A percentile compares a stretch with the other conserved stretches of the same genome.
Evolutionary conservation across 2,329 filamentous ascomycete species (phyloP).

Genomic region (Penicillium paneum): DNA sequence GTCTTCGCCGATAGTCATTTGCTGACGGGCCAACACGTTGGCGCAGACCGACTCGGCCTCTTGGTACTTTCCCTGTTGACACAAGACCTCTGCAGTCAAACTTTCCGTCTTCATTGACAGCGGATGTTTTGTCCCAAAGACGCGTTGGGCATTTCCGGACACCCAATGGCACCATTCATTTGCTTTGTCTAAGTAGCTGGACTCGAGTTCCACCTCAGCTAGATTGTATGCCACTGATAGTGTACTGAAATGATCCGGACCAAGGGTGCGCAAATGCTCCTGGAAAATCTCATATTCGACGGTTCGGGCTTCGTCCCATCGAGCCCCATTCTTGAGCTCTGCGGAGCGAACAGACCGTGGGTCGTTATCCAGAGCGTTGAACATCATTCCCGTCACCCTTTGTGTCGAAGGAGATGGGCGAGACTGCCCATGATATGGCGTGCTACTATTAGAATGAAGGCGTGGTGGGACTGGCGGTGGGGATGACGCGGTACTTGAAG

Average conservation of each 20-base stretch:
- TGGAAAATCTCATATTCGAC: slow-evolving; percentile 32
- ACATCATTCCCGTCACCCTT: slow-evolving; percentile 21
- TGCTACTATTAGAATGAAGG: slow-evolving; percentile 29
- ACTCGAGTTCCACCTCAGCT: slow-evolving; percentile 28
- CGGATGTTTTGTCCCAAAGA: slow-evolving; percentile 26
- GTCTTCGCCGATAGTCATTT: slow-evolving; percentile 33
- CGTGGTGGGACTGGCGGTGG: slow-evolving; percentile 29
- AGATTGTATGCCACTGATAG: slow-evolving; percentile 27
- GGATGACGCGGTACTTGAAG: slow-evolving; percentile 4
- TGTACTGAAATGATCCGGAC: slow-evolving; percentile 30
- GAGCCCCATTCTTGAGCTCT: slow-evolving; percentile 26
- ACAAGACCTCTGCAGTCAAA: slow-evolving; percentile 29
- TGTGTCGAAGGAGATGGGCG: slow-evolving; percentile 8
- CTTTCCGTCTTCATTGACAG: slow-evolving; percentile 31
- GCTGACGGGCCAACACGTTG: slow-evolving; percentile 32
- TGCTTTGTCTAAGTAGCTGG: slow-evolving; percentile 25
- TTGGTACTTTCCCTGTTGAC: slow-evolving; percentile 24
- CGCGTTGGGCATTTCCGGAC: slow-evolving; percentile 25
- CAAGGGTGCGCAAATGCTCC: slow-evolving; percentile 28
- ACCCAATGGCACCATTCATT: slow-evolving; percentile 34
- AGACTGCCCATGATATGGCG: slow-evolving; percentile 20
- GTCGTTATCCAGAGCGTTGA: slow-evolving; percentile 24
- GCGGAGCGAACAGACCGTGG: slow-evolving; percentile 27
- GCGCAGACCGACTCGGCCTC: slow-evolving; percentile 32
- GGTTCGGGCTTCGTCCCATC: slow-evolving; percentile 30